Evolutionary conservation across 495 filamentous ascomycete genomes (phyloP).

Genomic region (Penicillium egyptiacum): DNA sequence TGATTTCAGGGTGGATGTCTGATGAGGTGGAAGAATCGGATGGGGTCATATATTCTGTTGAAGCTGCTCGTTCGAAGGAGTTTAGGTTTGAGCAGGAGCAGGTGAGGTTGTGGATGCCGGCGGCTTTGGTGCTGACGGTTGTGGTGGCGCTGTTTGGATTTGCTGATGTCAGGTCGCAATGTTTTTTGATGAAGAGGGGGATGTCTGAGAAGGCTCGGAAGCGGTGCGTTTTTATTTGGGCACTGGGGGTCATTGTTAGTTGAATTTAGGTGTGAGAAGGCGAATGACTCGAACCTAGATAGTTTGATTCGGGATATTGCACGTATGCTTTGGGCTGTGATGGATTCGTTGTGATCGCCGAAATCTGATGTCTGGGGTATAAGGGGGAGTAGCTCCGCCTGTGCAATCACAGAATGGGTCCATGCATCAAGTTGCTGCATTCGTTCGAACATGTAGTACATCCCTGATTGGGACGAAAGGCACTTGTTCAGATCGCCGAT

Average conservation of each 20-base stretch:
- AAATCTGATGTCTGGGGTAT: slow-evolving; percentile 39
- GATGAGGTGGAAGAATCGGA: slow-evolving; percentile 39
- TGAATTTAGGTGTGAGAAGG: background rate
- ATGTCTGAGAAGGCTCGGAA: slow-evolving; percentile 61
- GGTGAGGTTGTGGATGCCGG: slow-evolving; percentile 34
- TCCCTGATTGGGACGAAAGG: slow-evolving; percentile 36
- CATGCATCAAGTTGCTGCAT: slow-evolving; percentile 57
- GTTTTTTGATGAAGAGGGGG: slow-evolving; percentile 58
- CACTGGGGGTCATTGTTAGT: slow-evolving; percentile 37
- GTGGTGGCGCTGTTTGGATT: slow-evolving; percentile 28
- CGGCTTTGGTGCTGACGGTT: slow-evolving; percentile 28
- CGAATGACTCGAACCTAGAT: slow-evolving; percentile 42
- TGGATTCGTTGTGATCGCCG: slow-evolving; percentile 44
- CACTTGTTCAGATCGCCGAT: slow-evolving; percentile 52
- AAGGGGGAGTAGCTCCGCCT: slow-evolving; percentile 46
- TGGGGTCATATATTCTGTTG: slow-evolving; percentile 41
- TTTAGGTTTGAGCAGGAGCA: slow-evolving; percentile 39
- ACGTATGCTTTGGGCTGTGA: slow-evolving; percentile 51
- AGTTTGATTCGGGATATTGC: slow-evolving; percentile 58
- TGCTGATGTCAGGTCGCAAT: slow-evolving; percentile 54
- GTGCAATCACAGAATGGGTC: slow-evolving; percentile 48
- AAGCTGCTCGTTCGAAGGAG: slow-evolving; percentile 35
- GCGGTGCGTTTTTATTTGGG: slow-evolving; percentile 60
- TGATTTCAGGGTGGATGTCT: slow-evolving; percentile 38
- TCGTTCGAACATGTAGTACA: slow-evolving; percentile 50